A percentile compares a stretch with the other conserved stretches of the same genome.
Conservation (phyloP, 2,329 filamentous ascomycete genomes). For the Cercospora citrullina region DNA sequence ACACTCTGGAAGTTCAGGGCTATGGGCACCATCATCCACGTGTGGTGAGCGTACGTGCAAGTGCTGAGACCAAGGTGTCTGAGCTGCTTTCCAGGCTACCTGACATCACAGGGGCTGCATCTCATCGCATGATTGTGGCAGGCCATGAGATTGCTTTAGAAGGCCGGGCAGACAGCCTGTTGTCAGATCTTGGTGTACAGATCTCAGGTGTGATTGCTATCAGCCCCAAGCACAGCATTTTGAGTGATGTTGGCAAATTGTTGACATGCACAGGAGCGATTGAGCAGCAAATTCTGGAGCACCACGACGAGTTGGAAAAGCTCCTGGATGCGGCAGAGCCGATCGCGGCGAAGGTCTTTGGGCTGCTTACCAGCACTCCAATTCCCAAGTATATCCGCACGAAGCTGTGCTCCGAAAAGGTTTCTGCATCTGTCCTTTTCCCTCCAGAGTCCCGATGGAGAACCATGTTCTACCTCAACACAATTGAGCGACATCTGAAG, state of each 20-base stretch:
- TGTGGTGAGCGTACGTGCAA: slow-evolving; percentile 22
- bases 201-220: slow-evolving; percentile 31
- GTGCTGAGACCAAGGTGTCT: slow-evolving; percentile 19
- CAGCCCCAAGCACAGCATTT: slow-evolving; percentile 30
- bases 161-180: slow-evolving; percentile 14
- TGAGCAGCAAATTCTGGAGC: slow-evolving; percentile 75
- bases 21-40: slow-evolving; percentile 24
- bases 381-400: slow-evolving; percentile 40
- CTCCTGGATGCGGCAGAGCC: slow-evolving; percentile 67
- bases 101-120: slow-evolving; percentile 27
- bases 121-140: slow-evolving; percentile 30
- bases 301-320: slow-evolving; percentile 81
- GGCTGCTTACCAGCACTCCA: slow-evolving; percentile 64
- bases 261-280: slow-evolving; percentile 51
- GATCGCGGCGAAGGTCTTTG: slow-evolving; percentile 51
- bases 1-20: slow-evolving; percentile 28
- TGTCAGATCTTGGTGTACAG: slow-evolving; percentile 28
- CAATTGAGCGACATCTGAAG: slow-evolving; percentile 62
- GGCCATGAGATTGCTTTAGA: slow-evolving; percentile 29
- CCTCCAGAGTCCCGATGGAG: slow-evolving; percentile 67
- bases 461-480: slow-evolving; percentile 66
- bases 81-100: slow-evolving; percentile 30
- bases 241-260: slow-evolving; percentile 30
- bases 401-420: slow-evolving; percentile 56
- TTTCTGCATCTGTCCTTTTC: slow-evolving; percentile 64